Evolutionary conservation across 306 rosid species (phyloP).

Genomic region (Alnus rubra): DNA sequence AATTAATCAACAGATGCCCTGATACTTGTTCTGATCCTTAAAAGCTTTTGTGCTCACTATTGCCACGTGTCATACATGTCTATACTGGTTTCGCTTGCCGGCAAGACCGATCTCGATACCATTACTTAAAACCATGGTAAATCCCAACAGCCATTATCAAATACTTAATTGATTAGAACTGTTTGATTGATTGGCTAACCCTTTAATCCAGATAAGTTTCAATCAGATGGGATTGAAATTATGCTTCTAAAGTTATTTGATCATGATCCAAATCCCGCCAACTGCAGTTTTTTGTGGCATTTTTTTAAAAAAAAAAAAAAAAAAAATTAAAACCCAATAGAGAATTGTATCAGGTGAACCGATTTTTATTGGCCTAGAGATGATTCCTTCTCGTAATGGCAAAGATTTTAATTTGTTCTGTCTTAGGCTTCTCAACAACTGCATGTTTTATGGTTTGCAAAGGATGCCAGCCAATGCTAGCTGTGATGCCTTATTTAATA

Average conservation of each 20-base stretch:
- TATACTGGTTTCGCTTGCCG: slow-evolving; percentile 23
- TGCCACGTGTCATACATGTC: slow-evolving; percentile 12
- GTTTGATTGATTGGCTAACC: neutral
- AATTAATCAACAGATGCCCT: slow-evolving; percentile 16
- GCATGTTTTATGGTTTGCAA: slow-evolving; percentile 18
- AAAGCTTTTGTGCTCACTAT: slow-evolving; percentile 15
- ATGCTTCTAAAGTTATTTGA: neutral
- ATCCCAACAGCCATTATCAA: slow-evolving; percentile 13
- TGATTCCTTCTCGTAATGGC: slow-evolving; percentile 38
- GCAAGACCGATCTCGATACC: slow-evolving; percentile 22
- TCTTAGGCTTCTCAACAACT: slow-evolving; percentile 12
- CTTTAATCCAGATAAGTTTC: neutral
- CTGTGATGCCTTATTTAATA: slow-evolving; percentile 1
- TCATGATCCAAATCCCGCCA: slow-evolving; percentile 25
- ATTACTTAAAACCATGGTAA: slow-evolving; percentile 12
- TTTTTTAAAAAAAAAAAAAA: neutral
- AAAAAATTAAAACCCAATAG: no score
- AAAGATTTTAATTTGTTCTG: slow-evolving; percentile 18
- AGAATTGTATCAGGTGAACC: neutral
- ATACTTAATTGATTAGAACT: slow-evolving; percentile 1
- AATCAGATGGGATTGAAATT: neutral
- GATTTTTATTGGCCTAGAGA: slow-evolving; percentile 25
- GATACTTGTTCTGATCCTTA: slow-evolving; percentile 30
- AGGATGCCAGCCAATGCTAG: slow-evolving; percentile 19
- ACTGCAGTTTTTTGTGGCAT: slow-evolving; percentile 4